A percentile compares a stretch with the other conserved stretches of the same genome.
phyloP scores from a whole-genome alignment of 805 yeast species.

The Saturnispora serradocipensis region DNA sequence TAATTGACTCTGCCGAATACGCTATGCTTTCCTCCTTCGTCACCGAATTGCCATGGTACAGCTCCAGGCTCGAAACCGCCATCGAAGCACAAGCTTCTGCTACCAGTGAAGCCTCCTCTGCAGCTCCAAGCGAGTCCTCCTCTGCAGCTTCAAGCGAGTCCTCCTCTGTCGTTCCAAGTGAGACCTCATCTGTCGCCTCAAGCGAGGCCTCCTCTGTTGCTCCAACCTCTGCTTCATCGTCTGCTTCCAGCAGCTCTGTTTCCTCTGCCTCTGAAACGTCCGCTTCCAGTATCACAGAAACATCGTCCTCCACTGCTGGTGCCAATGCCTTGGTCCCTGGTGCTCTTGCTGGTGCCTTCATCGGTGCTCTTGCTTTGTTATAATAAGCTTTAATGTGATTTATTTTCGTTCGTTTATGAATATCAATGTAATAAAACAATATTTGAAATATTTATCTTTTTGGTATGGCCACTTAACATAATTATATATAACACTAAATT shows the following conservation, averaged over 20 bases:
- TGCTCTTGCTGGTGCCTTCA: constrained; percentile 15
- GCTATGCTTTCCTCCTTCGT: constrained; percentile 21
- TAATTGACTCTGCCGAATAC: constrained; percentile 20
- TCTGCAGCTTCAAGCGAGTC: constrained; percentile 9
- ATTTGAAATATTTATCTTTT: neutral
- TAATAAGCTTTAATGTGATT: constrained; percentile 12
- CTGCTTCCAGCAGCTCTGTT: constrained; percentile 3
- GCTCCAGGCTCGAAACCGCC: constrained; percentile 22
- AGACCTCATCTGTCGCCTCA: constrained; percentile 4
- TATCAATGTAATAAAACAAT: neutral
- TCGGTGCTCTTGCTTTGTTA: constrained; percentile 19
- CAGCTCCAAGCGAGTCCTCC: constrained; percentile 11
- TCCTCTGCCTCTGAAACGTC: constrained; percentile 7
- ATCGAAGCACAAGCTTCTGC: constrained; percentile 9
- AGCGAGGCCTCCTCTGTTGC: constrained; percentile 4
- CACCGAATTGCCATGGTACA: constrained; percentile 29
- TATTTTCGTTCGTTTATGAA: neutral
- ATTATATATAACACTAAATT: neutral
- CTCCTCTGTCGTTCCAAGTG: constrained; percentile 6
- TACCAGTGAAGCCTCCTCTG: constrained; percentile 2
- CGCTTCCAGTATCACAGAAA: constrained; percentile 2
- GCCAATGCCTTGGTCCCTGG: constrained; percentile 14
- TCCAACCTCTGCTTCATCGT: constrained; percentile 4
- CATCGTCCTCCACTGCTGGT: constrained; percentile 12
- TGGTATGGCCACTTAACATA: neutral